Percentiles rank a stretch among this genome's conserved stretches.
Evolutionary conservation across 768 basidiomycete genomes (phyloP).

Genomic region (Podaxis rugospora): DNA sequence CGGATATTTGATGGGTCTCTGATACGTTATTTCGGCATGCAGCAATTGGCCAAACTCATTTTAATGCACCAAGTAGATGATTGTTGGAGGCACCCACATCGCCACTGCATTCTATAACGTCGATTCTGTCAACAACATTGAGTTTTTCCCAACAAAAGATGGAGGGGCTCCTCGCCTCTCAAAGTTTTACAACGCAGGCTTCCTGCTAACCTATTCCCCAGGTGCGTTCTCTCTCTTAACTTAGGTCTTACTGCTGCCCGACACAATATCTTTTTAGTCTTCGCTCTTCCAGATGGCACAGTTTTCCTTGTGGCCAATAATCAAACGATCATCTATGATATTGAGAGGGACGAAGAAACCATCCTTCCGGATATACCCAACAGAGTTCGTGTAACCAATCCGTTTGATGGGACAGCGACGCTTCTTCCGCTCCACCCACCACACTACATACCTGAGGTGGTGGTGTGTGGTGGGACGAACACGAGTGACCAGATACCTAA

Average conservation of each 20-base stretch:
- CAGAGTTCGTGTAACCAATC: conserved; percentile 36
- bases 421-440: conserved; percentile 33
- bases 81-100: conserved; percentile 24
- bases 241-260: background rate
- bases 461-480: conserved; percentile 43
- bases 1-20: conserved; percentile 28
- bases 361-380: conserved; percentile 39
- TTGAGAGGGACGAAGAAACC: conserved; percentile 31
- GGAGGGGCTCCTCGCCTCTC: conserved; percentile 26
- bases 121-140: conserved; percentile 42
- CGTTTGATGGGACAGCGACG: conserved; percentile 32
- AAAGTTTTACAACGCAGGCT: conserved; percentile 24
- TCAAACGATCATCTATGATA: conserved; percentile 37
- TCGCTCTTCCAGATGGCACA: conserved; percentile 36
- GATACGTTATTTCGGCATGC: conserved; percentile 18
- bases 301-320: conserved; percentile 38
- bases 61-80: conserved; percentile 16
- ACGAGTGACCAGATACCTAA: conserved; percentile 25
- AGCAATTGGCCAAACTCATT: background rate
- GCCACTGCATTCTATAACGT: conserved; percentile 57
- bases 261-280: conserved; percentile 15
- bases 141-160: conserved; percentile 38
- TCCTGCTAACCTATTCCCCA: conserved; percentile 24
- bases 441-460: conserved; percentile 38
- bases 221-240: conserved; percentile 17